Evolutionary conservation across 208 protist genomes (phyloP).

Genomic region (Trypanosoma boissoni): DNA sequence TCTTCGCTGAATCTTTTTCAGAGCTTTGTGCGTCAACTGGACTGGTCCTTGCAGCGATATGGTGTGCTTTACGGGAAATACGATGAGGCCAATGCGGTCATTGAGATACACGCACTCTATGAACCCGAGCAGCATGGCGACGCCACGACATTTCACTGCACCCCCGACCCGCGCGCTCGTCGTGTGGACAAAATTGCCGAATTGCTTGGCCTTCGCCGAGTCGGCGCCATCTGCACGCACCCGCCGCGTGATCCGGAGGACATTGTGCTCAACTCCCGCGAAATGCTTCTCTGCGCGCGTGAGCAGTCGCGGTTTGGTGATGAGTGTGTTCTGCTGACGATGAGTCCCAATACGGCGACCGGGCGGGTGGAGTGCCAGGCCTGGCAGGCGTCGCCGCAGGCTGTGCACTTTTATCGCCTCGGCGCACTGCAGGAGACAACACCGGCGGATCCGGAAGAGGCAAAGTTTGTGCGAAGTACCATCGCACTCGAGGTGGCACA

Average conservation of each 20-base stretch:
- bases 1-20: conserved; percentile 82
- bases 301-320: conserved; percentile 85
- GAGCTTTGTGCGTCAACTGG: conserved; percentile 65
- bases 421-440: conserved; percentile 54
- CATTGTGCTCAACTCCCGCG: conserved; percentile 40
- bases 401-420: conserved; percentile 80
- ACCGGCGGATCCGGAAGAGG: conserved; percentile 15
- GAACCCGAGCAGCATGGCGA: conserved; percentile 83
- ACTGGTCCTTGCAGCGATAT: conserved; percentile 81
- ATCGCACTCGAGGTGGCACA: conserved; percentile 76
- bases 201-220: conserved; percentile 64
- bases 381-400: conserved; percentile 87
- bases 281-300: conserved; percentile 76
- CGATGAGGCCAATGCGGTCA: conserved; percentile 27
- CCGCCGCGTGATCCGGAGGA: conserved; percentile 41
- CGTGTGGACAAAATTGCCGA: conserved; percentile 58
- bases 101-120: conserved; percentile 86
- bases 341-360: conserved; percentile 42
- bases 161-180: conserved; percentile 35
- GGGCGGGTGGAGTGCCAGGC: conserved; percentile 60
- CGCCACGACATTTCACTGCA: conserved; percentile 42
- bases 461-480: conserved; percentile 45
- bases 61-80: conserved; percentile 83
- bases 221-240: conserved; percentile 84
- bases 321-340: conserved; percentile 84